A percentile compares a stretch with the other conserved stretches of the same genome.
Evolutionary conservation across 2,329 filamentous ascomycete species (phyloP).

Genomic region (Furcasterigmium furcatum): DNA sequence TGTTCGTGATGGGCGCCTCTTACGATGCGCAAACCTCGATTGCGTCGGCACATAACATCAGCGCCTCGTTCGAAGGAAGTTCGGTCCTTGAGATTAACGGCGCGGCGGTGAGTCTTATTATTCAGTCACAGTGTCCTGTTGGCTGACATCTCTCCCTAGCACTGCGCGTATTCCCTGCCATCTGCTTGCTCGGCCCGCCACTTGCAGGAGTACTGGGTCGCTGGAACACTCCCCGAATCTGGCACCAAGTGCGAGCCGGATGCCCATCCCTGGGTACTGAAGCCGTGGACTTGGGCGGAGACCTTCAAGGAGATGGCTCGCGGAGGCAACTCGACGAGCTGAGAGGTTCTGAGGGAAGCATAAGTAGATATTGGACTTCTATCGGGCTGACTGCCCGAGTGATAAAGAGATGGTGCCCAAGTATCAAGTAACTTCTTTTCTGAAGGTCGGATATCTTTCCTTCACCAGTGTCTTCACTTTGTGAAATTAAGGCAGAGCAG

Average conservation of each 20-base stretch:
- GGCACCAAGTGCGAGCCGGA: no score
- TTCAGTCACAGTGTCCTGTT: not conserved
- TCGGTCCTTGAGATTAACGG: not conserved
- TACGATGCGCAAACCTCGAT: slow-evolving; percentile 33
- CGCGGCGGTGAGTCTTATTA: not conserved
- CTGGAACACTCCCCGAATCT: not conserved
- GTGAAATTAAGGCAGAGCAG: no score
- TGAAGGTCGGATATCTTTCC: no score
- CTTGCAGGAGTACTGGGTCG: not conserved
- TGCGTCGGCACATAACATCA: slow-evolving; percentile 30
- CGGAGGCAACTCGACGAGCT: slow-evolving; percentile 11
- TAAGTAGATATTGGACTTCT: no score
- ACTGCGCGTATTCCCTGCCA: not conserved
- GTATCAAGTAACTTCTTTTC: no score
- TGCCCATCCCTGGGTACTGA: no score
- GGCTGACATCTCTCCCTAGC: not conserved
- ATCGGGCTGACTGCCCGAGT: no score
- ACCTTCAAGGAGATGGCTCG: no score
- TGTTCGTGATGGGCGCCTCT: slow-evolving; percentile 34
- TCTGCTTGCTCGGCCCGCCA: not conserved
- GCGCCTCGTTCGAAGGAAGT: slow-evolving; percentile 29
- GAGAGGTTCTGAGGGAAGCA: no score
- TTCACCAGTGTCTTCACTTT: no score
- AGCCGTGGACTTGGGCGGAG: no score
- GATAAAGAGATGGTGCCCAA: no score